A percentile compares a stretch with the other conserved stretches of the same genome.
These are phyloP conservation scores for Lactarius tabidus DNA, from an alignment of 768 basidiomycete species.

Conservation along the genomic window DNA sequence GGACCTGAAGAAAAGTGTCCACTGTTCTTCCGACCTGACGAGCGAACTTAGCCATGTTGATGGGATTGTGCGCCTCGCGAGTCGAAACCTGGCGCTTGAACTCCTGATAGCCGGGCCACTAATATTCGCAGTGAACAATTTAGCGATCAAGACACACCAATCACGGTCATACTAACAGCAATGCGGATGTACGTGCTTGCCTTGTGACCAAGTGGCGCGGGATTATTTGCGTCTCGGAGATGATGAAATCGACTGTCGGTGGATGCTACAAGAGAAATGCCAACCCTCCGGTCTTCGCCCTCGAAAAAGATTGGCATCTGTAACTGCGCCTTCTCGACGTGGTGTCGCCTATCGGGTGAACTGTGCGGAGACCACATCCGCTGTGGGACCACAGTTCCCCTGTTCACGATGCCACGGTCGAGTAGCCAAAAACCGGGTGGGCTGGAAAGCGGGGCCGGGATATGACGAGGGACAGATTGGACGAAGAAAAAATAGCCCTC, in stretches of 20 bases:
- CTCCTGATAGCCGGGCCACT: not conserved
- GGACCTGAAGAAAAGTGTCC: not conserved
- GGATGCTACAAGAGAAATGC: not conserved
- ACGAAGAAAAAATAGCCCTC: not conserved
- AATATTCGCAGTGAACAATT: not conserved
- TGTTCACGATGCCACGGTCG: not conserved
- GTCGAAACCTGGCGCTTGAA: not conserved
- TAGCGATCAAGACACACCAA: not conserved
- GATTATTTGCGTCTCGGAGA: not conserved
- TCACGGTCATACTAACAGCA: not conserved
- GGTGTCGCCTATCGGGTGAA: not conserved
- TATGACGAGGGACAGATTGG: not conserved
- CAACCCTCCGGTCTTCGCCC: not conserved
- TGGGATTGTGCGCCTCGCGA: not conserved
- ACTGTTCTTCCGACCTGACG: not conserved
- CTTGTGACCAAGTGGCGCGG: not conserved
- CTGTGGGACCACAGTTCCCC: not conserved
- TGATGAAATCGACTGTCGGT: not conserved
- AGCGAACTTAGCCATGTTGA: not conserved
- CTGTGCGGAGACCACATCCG: not conserved
- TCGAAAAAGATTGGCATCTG: not conserved
- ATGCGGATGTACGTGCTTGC: not conserved
- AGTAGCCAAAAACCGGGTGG: not conserved
- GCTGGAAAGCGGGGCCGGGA: not conserved
- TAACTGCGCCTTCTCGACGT: not conserved